These are phyloP conservation scores for Chaetomiaceae sp. DNA, from an alignment of 2,329 filamentous ascomycete genomes.

Conservation along the genomic window DNA sequence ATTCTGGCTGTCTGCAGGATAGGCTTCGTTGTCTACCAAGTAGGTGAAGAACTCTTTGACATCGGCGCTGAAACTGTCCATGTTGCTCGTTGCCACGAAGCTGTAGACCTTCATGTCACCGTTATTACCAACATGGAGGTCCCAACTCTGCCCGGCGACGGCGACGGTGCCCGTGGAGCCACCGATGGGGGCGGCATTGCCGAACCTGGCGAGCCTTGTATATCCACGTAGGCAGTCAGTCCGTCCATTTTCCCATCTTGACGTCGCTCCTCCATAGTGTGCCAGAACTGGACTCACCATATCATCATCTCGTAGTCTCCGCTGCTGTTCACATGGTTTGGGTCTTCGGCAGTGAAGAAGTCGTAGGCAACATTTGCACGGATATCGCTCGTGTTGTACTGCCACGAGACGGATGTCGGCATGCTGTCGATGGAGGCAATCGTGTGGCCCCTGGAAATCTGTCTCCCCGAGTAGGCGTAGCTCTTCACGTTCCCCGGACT, in stretches of 20 bases:
- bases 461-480: slow-evolving; percentile 39
- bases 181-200: slow-evolving; percentile 51
- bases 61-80: slow-evolving; percentile 48
- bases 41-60: slow-evolving; percentile 50
- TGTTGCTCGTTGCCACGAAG: slow-evolving; percentile 34
- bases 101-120: slow-evolving; percentile 52
- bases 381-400: slow-evolving; percentile 46
- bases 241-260: too few species aligned
- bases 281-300: slow-evolving; percentile 49
- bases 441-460: slow-evolving; percentile 29
- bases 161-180: slow-evolving; percentile 46
- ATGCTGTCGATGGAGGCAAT: slow-evolving; percentile 35
- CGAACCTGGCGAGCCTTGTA: slow-evolving; percentile 52
- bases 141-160: slow-evolving; percentile 48
- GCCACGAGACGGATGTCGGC: slow-evolving; percentile 34
- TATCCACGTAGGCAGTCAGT: too few species aligned
- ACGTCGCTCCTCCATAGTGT: too few species aligned
- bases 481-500: slow-evolving; percentile 39
- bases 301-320: slow-evolving; percentile 61
- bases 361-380: slow-evolving; percentile 59
- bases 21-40: slow-evolving; percentile 39
- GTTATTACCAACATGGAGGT: slow-evolving; percentile 52
- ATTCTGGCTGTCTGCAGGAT: slow-evolving; percentile 15
- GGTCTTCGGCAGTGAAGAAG: slow-evolving; percentile 50
- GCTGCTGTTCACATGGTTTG: slow-evolving; percentile 30